Conservation (phyloP, 1,284 basidiomycete genomes). For the Tilletia walkeri region DNA sequence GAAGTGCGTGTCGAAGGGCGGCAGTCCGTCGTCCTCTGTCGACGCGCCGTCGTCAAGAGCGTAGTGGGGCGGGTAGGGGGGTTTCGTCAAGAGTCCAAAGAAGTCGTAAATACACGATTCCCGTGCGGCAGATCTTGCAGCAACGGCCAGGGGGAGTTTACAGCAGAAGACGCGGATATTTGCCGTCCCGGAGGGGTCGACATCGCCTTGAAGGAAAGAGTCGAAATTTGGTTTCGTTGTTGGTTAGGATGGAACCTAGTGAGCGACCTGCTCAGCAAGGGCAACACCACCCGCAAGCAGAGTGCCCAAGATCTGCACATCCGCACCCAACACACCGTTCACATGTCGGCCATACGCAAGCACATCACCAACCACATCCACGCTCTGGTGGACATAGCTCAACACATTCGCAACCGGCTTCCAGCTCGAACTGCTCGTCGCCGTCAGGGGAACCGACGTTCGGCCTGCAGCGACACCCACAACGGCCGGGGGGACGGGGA, state of each 20-base stretch:
- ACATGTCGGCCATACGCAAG: slow-evolving; percentile 15
- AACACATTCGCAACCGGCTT: background rate
- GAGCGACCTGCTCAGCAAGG: slow-evolving; percentile 11
- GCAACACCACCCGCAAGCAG: background rate
- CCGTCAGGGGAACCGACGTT: slow-evolving; percentile 7
- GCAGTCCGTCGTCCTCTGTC: too few species aligned
- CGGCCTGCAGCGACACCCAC: slow-evolving; percentile 10
- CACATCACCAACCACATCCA: slow-evolving; percentile 4
- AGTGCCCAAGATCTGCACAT: slow-evolving; percentile 15
- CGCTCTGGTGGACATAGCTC: background rate
- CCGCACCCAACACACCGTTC: slow-evolving; percentile 11
- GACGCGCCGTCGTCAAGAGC: too few species aligned
- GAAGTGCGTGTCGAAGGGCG: too few species aligned
- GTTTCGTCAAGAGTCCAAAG: too few species aligned
- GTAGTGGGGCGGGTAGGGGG: too few species aligned
- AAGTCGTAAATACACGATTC: too few species aligned
- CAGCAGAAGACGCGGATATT: too few species aligned
- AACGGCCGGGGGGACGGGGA: background rate
- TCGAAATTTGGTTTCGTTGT: too few species aligned
- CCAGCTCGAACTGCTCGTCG: slow-evolving; percentile 14
- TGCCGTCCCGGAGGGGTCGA: too few species aligned
- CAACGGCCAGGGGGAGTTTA: too few species aligned
- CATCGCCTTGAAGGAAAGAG: too few species aligned
- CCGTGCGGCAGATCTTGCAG: too few species aligned
- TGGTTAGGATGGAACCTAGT: background rate